Evolutionary conservation across 202 grass and related monocot species (phyloP).

Genomic region (Saccharum hybrid): DNA sequence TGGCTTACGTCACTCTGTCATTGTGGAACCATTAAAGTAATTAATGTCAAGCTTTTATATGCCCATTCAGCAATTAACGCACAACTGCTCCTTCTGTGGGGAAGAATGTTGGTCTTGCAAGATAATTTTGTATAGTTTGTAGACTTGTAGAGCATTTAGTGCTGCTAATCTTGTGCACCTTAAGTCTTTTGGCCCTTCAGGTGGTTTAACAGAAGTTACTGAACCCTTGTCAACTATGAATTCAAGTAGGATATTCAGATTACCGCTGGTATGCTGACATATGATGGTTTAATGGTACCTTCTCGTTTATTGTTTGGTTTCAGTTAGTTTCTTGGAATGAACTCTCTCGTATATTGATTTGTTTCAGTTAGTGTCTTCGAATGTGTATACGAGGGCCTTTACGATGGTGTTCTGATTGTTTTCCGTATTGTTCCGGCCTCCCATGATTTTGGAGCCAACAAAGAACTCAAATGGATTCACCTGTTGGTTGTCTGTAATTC

Average conservation of each 20-base stretch:
- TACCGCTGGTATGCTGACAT: neutral
- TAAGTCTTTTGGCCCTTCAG: neutral
- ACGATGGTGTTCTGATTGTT: neutral
- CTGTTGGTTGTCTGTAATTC: neutral
- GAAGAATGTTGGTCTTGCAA: constrained; percentile 14
- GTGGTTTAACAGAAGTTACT: constrained; percentile 3
- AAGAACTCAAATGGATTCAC: neutral
- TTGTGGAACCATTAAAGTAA: constrained; percentile 20
- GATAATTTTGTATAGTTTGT: constrained; percentile 38
- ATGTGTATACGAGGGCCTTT: neutral
- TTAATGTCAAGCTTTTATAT: constrained; percentile 10
- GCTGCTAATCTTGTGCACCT: constrained; percentile 16
- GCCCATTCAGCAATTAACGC: neutral
- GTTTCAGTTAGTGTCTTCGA: neutral
- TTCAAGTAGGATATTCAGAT: neutral
- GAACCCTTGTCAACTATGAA: constrained; percentile 7
- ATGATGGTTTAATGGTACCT: neutral
- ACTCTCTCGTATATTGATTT: neutral
- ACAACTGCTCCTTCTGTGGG: neutral
- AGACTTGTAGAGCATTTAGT: neutral
- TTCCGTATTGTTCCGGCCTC: neutral
- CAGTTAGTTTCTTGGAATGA: neutral
- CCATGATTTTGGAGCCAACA: neutral
- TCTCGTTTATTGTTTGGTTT: neutral
- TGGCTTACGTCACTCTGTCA: neutral